A percentile compares a stretch with the other conserved stretches of the same genome.
These are phyloP conservation scores for Catenaria anguillulae DNA, from an alignment of 371 early-diverging fungal genomes.

Conservation along the genomic window DNA sequence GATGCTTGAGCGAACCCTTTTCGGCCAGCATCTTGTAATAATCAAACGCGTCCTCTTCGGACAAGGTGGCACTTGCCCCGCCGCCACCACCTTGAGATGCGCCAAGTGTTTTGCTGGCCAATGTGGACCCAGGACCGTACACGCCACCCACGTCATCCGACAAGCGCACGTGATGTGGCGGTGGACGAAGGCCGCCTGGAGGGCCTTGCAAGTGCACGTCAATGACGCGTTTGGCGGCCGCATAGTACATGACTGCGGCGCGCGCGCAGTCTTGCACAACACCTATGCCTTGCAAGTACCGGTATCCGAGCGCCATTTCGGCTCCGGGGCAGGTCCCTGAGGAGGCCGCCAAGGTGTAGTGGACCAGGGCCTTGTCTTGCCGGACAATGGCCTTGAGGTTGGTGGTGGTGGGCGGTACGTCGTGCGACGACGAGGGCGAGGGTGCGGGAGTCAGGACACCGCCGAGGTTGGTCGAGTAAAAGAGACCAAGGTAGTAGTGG, in stretches of 20 bases:
- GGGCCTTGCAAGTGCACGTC: slow-evolving; percentile 56
- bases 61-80: not conserved
- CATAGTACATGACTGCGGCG: slow-evolving; percentile 57
- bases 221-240: slow-evolving; percentile 64
- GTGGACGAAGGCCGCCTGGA: slow-evolving; percentile 60
- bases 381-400: slow-evolving; percentile 34
- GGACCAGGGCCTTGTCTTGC: slow-evolving; percentile 40
- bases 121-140: slow-evolving; percentile 36
- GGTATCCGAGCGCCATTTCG: slow-evolving; percentile 72
- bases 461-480: slow-evolving; percentile 80
- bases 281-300: slow-evolving; percentile 66
- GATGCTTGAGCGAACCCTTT: slow-evolving; percentile 42
- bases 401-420: slow-evolving; percentile 17
- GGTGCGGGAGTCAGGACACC: too few relatives aligned
- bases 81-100: not conserved
- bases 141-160: slow-evolving; percentile 66
- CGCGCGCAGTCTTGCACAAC: slow-evolving; percentile 58
- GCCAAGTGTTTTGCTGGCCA: too few relatives aligned
- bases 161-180: slow-evolving; percentile 49
- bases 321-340: slow-evolving; percentile 50
- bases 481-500: slow-evolving; percentile 73
- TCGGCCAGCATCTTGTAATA: slow-evolving; percentile 61
- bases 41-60: slow-evolving; percentile 61
- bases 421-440: slow-evolving; percentile 31
- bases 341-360: slow-evolving; percentile 70